A percentile compares a stretch with the other conserved stretches of the same genome.
phyloP scores from a whole-genome alignment of 148 eudicot species.

The Camellia japonica region DNA sequence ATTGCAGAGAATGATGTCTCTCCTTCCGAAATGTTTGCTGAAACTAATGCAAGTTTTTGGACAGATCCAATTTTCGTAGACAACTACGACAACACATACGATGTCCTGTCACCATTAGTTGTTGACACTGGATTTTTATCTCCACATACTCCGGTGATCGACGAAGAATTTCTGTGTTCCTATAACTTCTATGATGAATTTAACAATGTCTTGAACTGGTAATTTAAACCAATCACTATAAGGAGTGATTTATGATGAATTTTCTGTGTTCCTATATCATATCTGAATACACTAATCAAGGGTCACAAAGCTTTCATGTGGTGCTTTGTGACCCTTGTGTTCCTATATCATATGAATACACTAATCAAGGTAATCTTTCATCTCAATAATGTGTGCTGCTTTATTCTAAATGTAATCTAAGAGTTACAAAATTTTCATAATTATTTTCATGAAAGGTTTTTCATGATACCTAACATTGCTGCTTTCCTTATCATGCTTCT shows the following conservation, averaged over 20 bases:
- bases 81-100: neutral
- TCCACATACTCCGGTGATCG: neutral
- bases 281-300: too few species aligned
- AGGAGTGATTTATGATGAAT: neutral
- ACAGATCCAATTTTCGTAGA: constrained; percentile 12
- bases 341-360: too few species aligned
- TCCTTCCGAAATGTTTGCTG: neutral
- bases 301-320: too few species aligned
- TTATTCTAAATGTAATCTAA: too few species aligned
- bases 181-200: neutral
- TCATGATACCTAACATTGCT: too few species aligned
- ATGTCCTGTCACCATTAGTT: neutral
- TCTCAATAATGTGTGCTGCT: too few species aligned
- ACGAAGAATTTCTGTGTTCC: neutral
- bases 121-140: neutral
- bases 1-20: neutral
- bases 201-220: neutral
- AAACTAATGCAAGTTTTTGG: constrained; percentile 7
- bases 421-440: too few species aligned
- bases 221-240: neutral
- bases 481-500: too few species aligned
- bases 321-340: too few species aligned
- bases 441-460: too few species aligned
- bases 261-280: too few species aligned
- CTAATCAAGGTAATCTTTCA: too few species aligned